Evolutionary conservation across 768 basidiomycete species (phyloP), one percentile per base, ranked within the genome.

Genomic region (Paxillus rubicundulus): DNA sequence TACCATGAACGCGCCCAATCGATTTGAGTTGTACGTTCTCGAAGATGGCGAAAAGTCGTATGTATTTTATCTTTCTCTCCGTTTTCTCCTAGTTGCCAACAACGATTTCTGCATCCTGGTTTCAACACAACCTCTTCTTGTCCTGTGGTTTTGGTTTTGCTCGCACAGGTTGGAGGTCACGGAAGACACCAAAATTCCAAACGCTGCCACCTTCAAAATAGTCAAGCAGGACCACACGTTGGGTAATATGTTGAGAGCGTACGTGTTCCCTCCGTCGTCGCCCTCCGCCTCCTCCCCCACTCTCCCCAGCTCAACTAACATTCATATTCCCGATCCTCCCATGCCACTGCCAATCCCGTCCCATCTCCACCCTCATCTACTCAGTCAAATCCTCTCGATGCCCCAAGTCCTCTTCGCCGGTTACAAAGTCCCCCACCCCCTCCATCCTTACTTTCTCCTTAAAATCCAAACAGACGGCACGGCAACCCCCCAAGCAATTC

Each of bases 151-250:
- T 24, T 24, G 2, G 24, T 24, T 24, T n/a, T 49, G 33, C 37
- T 44, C 27, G 52, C 20, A n/a, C 65, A 98, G 95, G 41, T 84
- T 98, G 50, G 90, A 93, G 62, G 78, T 98, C 40, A 83, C 81
- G 0, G 95, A 98, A 71, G 97, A 99, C 72, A 95, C 92, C 40
- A 98, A 97, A 74, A 92, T 98, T 55, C 95, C 95, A 0, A 97
- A 98, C 63, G 94, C 97, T 2, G 96, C 96, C 16, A 96, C 95
- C 0, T 84, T 99, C 57, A 92, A 92, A 61, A 78, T 99, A 61
- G 78, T 91, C 54, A 98, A 98, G 74, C 96, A 99, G 67, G 97
- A 98, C 66, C 97, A 98, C 67, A 99, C 97, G 0, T 74, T 98
- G 6, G 96, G 85, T 9, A 95, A 95, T 74, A 91, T 98, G 89